phyloP scores from a whole-genome alignment of 2,329 filamentous ascomycete genomes.

The Triangularia setosa region DNA sequence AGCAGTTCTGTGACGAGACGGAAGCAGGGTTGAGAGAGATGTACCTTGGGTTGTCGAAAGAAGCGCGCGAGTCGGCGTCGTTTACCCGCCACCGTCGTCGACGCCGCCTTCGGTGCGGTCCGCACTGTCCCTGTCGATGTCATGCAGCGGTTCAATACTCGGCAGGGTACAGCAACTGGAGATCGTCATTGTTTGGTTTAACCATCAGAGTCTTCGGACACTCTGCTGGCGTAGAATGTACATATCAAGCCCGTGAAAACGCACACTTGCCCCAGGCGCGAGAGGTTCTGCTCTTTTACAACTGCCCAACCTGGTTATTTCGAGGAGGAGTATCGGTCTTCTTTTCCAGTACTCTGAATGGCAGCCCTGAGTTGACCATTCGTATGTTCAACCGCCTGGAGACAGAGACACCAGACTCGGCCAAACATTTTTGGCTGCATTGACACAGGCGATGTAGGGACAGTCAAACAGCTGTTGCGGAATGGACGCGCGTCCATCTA shows the following conservation, averaged over 20 bases:
- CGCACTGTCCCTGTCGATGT: background rate
- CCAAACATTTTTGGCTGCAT: background rate
- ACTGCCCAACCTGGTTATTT: background rate
- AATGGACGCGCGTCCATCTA: background rate
- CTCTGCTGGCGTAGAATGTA: background rate
- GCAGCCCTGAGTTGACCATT: background rate
- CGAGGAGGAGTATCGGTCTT: background rate
- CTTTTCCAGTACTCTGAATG: background rate
- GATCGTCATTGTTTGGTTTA: background rate
- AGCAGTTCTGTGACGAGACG: constrained; percentile 6
- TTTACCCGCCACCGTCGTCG: background rate
- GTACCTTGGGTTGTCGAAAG: background rate
- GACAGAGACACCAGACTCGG: background rate
- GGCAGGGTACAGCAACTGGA: background rate
- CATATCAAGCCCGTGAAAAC: background rate
- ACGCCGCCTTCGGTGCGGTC: background rate
- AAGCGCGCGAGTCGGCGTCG: background rate
- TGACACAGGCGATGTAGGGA: background rate
- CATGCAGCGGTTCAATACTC: background rate
- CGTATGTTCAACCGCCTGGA: background rate
- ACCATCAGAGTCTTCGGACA: background rate
- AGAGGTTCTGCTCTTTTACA: background rate
- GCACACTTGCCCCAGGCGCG: background rate
- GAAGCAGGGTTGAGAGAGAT: background rate
- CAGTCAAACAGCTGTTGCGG: background rate